phyloP scores from a whole-genome alignment of 129 eudicot genomes.

The Cynara cardunculus region DNA sequence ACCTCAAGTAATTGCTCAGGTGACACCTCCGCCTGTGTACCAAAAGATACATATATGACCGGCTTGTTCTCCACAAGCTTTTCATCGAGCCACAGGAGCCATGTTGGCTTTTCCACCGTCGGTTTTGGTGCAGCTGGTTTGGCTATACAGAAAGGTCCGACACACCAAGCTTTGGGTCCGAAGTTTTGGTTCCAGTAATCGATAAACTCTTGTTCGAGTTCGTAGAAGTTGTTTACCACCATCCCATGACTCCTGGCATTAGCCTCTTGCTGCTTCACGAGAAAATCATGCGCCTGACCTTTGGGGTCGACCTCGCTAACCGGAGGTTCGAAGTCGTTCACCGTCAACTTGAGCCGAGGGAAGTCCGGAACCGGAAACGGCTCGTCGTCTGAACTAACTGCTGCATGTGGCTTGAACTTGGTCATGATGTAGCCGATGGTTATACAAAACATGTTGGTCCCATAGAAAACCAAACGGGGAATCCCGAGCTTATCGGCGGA shows the following conservation, averaged over 20 bases:
- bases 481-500: constrained; percentile 34
- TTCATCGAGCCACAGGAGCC: constrained; percentile 44
- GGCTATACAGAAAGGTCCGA: constrained; percentile 54
- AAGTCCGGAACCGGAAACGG: constrained; percentile 34
- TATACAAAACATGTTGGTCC: constrained; percentile 40
- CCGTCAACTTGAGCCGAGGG: constrained; percentile 33
- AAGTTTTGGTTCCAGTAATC: constrained; percentile 40
- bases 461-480: constrained; percentile 44
- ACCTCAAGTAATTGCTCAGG: constrained; percentile 46
- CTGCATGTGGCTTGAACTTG: constrained; percentile 28
- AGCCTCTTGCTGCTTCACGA: constrained; percentile 15
- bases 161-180: constrained; percentile 40
- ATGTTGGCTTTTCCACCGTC: constrained; percentile 16
- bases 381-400: constrained; percentile 20
- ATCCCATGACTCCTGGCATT: constrained; percentile 36
- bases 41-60: constrained; percentile 61
- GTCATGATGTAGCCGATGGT: constrained; percentile 29
- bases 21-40: constrained; percentile 51
- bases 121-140: background rate
- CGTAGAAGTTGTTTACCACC: constrained; percentile 55
- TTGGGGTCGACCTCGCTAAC: constrained; percentile 28
- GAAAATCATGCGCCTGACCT: constrained; percentile 27
- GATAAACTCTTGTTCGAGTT: constrained; percentile 34
- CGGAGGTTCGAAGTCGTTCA: constrained; percentile 45
- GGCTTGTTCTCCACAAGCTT: constrained; percentile 26